Percentiles rank a stretch among this genome's conserved stretches.
Conservation (phyloP, 257 asterid species). For the Thymus mandschuricus region DNA sequence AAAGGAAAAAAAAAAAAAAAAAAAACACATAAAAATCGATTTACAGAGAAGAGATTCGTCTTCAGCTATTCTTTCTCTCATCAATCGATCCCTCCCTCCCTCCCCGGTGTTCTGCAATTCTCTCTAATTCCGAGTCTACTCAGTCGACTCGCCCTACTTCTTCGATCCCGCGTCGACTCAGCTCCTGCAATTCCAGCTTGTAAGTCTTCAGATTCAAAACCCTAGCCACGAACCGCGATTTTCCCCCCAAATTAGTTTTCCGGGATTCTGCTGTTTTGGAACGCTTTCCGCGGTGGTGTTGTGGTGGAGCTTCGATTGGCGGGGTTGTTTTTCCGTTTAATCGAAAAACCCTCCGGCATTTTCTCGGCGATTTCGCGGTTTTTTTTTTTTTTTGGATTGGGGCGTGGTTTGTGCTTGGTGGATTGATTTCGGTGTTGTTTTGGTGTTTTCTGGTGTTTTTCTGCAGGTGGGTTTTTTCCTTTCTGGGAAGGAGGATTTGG, state of each 20-base stretch:
- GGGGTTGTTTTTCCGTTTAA: slow-evolving; percentile 14
- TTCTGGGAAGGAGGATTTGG: slow-evolving; percentile 36
- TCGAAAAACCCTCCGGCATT: slow-evolving; percentile 42
- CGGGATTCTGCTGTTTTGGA: slow-evolving; percentile 8
- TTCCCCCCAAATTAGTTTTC: slow-evolving; percentile 11
- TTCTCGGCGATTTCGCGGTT: slow-evolving; percentile 16
- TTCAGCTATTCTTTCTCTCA: slow-evolving; percentile 52
- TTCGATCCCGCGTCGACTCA: slow-evolving; percentile 49
- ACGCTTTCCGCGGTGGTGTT: slow-evolving; percentile 11
- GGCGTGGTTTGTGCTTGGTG: slow-evolving; percentile 33
- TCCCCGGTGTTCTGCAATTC: slow-evolving; percentile 30
- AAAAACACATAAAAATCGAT: slow-evolving; percentile 2
- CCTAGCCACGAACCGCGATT: slow-evolving; percentile 45
- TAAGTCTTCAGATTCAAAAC: slow-evolving; percentile 65
- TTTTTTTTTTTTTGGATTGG: slow-evolving; percentile 38
- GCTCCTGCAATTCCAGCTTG: slow-evolving; percentile 47
- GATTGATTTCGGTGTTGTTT: slow-evolving; percentile 21
- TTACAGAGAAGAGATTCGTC: slow-evolving; percentile 73
- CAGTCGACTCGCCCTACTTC: slow-evolving; percentile 37
- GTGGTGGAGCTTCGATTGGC: slow-evolving; percentile 20
- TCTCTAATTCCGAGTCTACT: slow-evolving; percentile 36
- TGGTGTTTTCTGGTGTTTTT: not conserved
- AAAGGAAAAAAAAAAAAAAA: slow-evolving; percentile 1
- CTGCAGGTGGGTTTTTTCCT: slow-evolving; percentile 31
- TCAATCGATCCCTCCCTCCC: slow-evolving; percentile 45